These are phyloP conservation scores for Fusarium udum DNA, from an alignment of 2,329 filamentous ascomycete genomes.

Conservation along the genomic window DNA sequence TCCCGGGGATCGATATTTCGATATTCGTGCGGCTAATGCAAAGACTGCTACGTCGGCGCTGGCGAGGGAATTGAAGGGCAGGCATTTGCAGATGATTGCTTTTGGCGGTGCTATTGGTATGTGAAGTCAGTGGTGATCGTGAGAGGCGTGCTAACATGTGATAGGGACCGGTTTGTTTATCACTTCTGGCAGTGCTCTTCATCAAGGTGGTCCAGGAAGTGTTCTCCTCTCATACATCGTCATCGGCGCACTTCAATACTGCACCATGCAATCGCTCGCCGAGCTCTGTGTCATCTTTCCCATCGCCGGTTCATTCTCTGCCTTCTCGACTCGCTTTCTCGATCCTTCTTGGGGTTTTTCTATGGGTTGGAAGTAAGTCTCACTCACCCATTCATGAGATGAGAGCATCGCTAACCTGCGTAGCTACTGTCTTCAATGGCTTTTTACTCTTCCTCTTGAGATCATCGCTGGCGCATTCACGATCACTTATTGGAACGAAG, in stretches of 20 bases:
- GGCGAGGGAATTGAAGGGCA: constrained; percentile 78
- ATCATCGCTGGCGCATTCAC: constrained; percentile 88
- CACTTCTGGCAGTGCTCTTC: constrained; percentile 77
- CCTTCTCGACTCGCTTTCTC: constrained; percentile 92
- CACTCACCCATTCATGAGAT: background rate
- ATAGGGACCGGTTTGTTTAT: constrained; percentile 88
- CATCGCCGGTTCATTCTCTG: constrained; percentile 89
- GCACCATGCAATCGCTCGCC: constrained; percentile 89
- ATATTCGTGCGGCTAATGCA: constrained; percentile 67
- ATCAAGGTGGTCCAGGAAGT: constrained; percentile 79
- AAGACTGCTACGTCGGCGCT: constrained; percentile 81
- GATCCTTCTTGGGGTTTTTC: constrained; percentile 95
- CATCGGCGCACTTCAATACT: constrained; percentile 88
- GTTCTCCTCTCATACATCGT: constrained; percentile 79
- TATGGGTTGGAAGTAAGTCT: constrained; percentile 88
- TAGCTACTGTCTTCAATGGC: constrained; percentile 88
- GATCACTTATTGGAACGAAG: constrained; percentile 79
- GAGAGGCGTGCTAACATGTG: background rate
- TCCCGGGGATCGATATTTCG: constrained; percentile 58
- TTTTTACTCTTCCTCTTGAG: constrained; percentile 83
- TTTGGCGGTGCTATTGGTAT: constrained; percentile 89
- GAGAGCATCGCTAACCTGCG: background rate
- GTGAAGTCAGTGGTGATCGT: background rate
- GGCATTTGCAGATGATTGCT: constrained; percentile 97
- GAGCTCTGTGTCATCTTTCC: constrained; percentile 92